phyloP scores from a whole-genome alignment of 768 basidiomycete genomes.

The Nidularia sp. region DNA sequence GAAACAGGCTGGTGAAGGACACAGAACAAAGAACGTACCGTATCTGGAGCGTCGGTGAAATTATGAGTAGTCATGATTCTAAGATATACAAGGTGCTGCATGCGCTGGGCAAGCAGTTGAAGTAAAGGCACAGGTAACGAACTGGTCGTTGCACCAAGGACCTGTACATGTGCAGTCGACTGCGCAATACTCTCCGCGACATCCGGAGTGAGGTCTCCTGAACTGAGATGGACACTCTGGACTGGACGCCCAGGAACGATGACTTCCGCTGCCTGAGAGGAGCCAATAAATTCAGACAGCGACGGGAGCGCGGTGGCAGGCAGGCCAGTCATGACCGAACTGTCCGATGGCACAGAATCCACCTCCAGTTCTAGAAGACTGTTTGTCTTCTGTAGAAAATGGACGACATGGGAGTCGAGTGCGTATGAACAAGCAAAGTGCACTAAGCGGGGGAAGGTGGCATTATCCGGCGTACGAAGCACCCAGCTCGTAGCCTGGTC shows the following conservation, averaged over 20 bases:
- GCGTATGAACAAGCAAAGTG: constrained; percentile 60
- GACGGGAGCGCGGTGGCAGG: constrained; percentile 32
- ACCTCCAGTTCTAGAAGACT: constrained; percentile 57
- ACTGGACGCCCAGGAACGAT: constrained; percentile 68
- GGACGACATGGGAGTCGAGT: constrained; percentile 52
- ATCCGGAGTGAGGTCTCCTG: constrained; percentile 55
- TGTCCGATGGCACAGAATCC: constrained; percentile 25
- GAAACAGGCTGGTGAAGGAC: constrained; percentile 6
- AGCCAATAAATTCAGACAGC: constrained; percentile 59
- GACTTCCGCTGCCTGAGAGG: constrained; percentile 46
- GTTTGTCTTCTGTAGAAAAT: constrained; percentile 55
- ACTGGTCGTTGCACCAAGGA: constrained; percentile 58
- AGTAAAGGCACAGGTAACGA: constrained; percentile 56
- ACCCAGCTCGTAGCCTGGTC: constrained; percentile 53
- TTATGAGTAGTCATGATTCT: constrained; percentile 58
- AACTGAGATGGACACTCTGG: constrained; percentile 55
- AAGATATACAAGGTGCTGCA: constrained; percentile 62
- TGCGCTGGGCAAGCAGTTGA: constrained; percentile 46
- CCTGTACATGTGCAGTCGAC: constrained; percentile 45
- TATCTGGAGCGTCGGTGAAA: constrained; percentile 44
- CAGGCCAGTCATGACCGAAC: constrained; percentile 29
- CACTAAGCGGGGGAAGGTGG: constrained; percentile 42
- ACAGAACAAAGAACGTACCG: constrained; percentile 33
- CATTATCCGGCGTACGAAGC: constrained; percentile 25
- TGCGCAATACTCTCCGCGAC: constrained; percentile 47